Conservation (phyloP, 108 stramenopile genomes). For the Skeletonema grethae region DNA sequence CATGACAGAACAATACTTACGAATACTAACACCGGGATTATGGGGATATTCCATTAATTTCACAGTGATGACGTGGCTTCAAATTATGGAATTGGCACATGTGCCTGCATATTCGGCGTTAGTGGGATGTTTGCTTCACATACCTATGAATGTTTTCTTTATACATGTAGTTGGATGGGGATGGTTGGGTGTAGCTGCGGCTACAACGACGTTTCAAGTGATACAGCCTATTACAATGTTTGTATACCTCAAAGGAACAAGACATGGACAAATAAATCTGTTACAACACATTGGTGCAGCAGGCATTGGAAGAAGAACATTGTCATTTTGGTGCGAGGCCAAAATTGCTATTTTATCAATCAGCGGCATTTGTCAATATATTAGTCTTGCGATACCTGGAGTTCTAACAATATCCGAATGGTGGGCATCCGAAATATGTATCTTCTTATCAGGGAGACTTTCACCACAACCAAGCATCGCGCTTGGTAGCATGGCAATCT, state of each 20-base stretch:
- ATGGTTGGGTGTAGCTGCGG: conserved; percentile 61
- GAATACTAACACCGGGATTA: conserved; percentile 50
- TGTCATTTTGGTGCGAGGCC: conserved; percentile 40
- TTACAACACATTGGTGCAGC: conserved; percentile 33
- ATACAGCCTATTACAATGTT: conserved; percentile 50
- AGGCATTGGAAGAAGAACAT: conserved; percentile 23
- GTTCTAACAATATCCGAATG: conserved; percentile 68
- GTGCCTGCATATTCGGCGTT: conserved; percentile 53
- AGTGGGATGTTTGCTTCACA: conserved; percentile 47
- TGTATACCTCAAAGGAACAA: conserved; percentile 29
- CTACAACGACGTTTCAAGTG: conserved; percentile 50
- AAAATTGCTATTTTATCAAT: conserved; percentile 26
- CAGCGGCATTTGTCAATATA: conserved; percentile 49
- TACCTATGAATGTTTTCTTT: conserved; percentile 66
- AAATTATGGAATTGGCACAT: conserved; percentile 59
- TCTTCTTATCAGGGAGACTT: conserved; percentile 64
- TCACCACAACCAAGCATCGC: conserved; percentile 52
- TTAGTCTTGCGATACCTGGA: conserved; percentile 67
- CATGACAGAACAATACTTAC: conserved; percentile 55
- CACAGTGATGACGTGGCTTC: conserved; percentile 63
- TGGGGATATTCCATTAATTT: conserved; percentile 59
- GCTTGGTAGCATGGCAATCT: conserved; percentile 65
- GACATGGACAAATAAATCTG: conserved; percentile 31
- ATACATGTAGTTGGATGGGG: conserved; percentile 54
- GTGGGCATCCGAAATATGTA: conserved; percentile 69